Percentiles rank a stretch among this genome's conserved stretches.
These are phyloP conservation scores for Croton laevigatus DNA, from an alignment of 441 rosid species.

Conservation along the genomic window DNA sequence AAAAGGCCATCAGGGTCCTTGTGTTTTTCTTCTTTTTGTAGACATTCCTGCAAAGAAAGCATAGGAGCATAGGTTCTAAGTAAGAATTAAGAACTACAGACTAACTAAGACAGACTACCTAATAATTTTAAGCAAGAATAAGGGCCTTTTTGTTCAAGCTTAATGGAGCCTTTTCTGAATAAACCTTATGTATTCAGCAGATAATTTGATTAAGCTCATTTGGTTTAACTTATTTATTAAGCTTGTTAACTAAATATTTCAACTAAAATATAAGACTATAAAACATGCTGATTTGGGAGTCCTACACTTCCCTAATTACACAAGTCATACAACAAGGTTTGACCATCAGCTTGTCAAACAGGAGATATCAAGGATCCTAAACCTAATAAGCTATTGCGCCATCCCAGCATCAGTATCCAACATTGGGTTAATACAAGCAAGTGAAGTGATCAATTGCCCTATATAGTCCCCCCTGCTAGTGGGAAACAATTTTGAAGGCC, in stretches of 20 bases:
- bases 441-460: background rate
- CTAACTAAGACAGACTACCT: background rate
- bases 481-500: background rate
- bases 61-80: background rate
- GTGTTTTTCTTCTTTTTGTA: background rate
- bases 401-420: conserved; percentile 9
- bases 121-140: background rate
- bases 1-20: conserved; percentile 3
- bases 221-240: too few relatives aligned
- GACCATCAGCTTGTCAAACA: background rate
- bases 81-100: background rate
- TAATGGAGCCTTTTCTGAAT: too few relatives aligned
- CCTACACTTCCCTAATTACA: background rate
- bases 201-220: too few relatives aligned
- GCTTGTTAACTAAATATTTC: too few relatives aligned
- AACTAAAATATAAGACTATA: too few relatives aligned
- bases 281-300: too few relatives aligned
- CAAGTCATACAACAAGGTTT: background rate
- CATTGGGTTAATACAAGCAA: background rate
- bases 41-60: conserved; percentile 18
- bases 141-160: too few relatives aligned
- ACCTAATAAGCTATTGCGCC: background rate
- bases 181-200: too few relatives aligned
- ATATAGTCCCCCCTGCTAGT: background rate
- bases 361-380: too few relatives aligned